Evolutionary conservation across 441 rosid genomes (phyloP).

Genomic region (Oxalis stricta): DNA sequence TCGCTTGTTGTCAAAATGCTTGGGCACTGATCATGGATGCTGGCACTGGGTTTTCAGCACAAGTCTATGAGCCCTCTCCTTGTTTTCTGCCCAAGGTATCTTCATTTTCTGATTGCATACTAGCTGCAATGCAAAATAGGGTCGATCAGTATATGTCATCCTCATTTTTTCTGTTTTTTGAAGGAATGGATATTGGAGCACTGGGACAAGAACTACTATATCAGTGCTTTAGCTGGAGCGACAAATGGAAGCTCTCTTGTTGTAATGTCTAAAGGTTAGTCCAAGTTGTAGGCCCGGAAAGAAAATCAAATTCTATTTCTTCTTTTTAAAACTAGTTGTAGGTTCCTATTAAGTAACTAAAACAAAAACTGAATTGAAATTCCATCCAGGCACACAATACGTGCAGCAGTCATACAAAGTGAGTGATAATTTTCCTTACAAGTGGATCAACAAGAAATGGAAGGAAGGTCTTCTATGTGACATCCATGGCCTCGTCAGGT

Average conservation of each 20-base stretch:
- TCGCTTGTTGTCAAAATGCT: conserved; percentile 45
- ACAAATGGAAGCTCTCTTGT: conserved; percentile 70
- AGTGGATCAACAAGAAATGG: conserved; percentile 82
- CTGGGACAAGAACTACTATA: conserved; percentile 88
- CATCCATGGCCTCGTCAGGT: conserved; percentile 66
- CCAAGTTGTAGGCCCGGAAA: background rate
- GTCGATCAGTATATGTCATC: background rate
- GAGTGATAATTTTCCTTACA: conserved; percentile 58
- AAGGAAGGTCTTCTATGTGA: conserved; percentile 64
- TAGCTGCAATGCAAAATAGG: background rate
- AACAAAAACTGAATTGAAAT: too few species aligned
- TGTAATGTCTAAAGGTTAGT: conserved; percentile 87
- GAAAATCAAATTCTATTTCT: too few species aligned
- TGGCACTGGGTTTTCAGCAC: conserved; percentile 55
- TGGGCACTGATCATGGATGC: conserved; percentile 86
- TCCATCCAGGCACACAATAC: conserved; percentile 49
- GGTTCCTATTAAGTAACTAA: too few species aligned
- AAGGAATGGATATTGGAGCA: conserved; percentile 98
- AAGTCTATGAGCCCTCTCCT: conserved; percentile 53
- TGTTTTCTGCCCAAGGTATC: conserved; percentile 56
- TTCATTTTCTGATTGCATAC: background rate
- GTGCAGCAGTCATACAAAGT: conserved; percentile 78
- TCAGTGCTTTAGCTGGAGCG: conserved; percentile 76
- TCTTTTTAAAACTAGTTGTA: too few species aligned
- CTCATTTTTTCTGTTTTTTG: background rate